Base-by-base conservation (phyloP, 1,284 basidiomycete genomes). In the Inonotus obliquus region DNA sequence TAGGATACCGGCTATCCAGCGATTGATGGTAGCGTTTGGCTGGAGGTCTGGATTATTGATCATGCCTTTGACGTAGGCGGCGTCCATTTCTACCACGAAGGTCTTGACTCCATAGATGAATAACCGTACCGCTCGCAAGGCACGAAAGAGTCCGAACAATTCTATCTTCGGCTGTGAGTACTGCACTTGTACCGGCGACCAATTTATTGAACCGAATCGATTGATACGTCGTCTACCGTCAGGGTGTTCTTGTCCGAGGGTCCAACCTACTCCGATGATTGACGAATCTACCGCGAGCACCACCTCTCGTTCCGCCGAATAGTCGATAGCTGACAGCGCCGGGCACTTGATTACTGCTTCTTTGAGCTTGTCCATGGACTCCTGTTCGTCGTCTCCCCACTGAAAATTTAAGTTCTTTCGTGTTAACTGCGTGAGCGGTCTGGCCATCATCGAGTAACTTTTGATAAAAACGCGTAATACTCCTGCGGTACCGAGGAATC, bases 401-500 rank as follows among this genome's bases (percentile, higher is more conserved):
- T n/a, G n/a, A n/a, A n/a, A n/a, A n/a, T n/a, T n/a, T n/a, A n/a
- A n/a, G n/a, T n/a, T n/a, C 4, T 39, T 39, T 17, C 38, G 10
- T 4, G 38, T 39, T 17, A 39, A 11, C 11, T 17, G 38, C 2
- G 9, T 21, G 0, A 78, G 63, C 0, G 69, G 71, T 6, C 57
- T 17, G 0, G 73, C 65, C 17, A 67, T 63, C 0, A 59, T 38
- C 0, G 72, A 65, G 57, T 70, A 77, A 48, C 72, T 60, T 23
- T 67, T 60, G 41, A 76, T 72, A 19, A 69, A 76, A 7, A 71
- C 70, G 1, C 68, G 53, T 2, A 67, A 52, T 13, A n/a, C n/a
- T n/a, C n/a, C n/a, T n/a, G n/a, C n/a, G n/a, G n/a, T n/a, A n/a
- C n/a, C n/a, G n/a, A n/a, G n/a, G n/a, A n/a, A n/a, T n/a, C n/a